A percentile compares a stretch with the other conserved stretches of the same genome.
Conservation (phyloP, 306 rosid genomes). For the Astragalus glycyphyllos region DNA sequence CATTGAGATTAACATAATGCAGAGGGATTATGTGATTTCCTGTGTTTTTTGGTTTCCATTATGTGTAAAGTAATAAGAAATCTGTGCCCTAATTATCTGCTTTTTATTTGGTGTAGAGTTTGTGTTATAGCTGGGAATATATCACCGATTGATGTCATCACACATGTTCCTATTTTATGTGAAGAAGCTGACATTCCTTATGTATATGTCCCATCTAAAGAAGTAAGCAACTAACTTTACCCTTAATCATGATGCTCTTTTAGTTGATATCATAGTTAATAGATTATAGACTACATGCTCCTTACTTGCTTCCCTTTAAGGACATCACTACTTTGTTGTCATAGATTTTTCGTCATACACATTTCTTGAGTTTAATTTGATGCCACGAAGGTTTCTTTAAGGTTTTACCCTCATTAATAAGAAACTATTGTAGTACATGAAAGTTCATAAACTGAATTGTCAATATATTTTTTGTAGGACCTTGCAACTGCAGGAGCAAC, state of each 20-base stretch:
- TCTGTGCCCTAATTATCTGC: background rate
- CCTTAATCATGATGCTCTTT: background rate
- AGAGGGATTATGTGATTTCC: background rate
- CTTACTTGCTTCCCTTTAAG: too few species aligned
- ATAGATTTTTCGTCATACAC: background rate
- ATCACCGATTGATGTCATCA: conserved; percentile 92
- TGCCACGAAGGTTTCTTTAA: background rate
- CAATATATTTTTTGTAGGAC: conserved; percentile 59
- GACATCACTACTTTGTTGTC: background rate
- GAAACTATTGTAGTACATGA: conserved; percentile 7
- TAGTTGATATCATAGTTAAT: background rate
- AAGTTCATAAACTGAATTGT: background rate
- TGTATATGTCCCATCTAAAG: conserved; percentile 79
- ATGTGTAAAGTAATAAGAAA: background rate
- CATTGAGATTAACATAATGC: background rate
- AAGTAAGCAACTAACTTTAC: conserved; percentile 54
- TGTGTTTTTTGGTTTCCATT: background rate
- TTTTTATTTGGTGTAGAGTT: conserved; percentile 53
- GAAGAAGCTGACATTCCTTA: conserved; percentile 89
- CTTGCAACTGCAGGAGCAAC: conserved; percentile 94
- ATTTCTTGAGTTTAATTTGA: background rate
- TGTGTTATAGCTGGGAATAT: conserved; percentile 96
- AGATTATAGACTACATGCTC: background rate
- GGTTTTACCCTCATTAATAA: background rate
- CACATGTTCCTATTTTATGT: conserved; percentile 88